Evolutionary conservation across 306 rosid genomes (phyloP).

Genomic region (Myrica gale): DNA sequence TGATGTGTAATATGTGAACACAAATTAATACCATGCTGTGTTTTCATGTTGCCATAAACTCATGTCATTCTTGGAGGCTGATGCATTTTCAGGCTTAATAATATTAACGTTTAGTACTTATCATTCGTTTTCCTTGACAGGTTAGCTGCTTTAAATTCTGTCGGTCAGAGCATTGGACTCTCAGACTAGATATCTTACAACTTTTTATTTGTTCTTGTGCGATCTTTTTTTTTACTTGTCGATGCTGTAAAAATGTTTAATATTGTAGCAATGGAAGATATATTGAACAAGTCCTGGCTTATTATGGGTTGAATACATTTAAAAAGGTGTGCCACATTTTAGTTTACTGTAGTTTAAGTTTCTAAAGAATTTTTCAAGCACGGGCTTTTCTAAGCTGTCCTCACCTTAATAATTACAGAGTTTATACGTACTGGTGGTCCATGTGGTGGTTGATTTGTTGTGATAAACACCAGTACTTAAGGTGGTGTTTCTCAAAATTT

Average conservation of each 20-base stretch:
- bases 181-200: not conserved
- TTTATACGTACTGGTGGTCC: not conserved
- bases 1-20: no score
- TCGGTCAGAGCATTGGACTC: not conserved
- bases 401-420: not conserved
- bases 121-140: not conserved
- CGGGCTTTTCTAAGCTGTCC: not conserved
- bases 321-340: not conserved
- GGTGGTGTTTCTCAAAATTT: no score
- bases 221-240: not conserved
- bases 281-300: not conserved
- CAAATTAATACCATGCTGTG: no score
- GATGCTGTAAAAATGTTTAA: not conserved
- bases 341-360: not conserved
- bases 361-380: not conserved
- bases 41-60: not conserved
- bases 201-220: not conserved
- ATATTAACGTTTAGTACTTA: not conserved
- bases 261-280: not conserved
- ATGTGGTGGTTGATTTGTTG: not conserved
- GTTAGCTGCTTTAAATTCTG: not conserved
- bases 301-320: not conserved
- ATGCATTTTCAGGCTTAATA: not conserved
- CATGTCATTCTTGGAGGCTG: not conserved
- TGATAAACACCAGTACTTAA: not conserved